A percentile compares a stretch with the other conserved stretches of the same genome.
Conservation (phyloP, 2,329 filamentous ascomycete genomes). For the Trichoderma simmonsii region DNA sequence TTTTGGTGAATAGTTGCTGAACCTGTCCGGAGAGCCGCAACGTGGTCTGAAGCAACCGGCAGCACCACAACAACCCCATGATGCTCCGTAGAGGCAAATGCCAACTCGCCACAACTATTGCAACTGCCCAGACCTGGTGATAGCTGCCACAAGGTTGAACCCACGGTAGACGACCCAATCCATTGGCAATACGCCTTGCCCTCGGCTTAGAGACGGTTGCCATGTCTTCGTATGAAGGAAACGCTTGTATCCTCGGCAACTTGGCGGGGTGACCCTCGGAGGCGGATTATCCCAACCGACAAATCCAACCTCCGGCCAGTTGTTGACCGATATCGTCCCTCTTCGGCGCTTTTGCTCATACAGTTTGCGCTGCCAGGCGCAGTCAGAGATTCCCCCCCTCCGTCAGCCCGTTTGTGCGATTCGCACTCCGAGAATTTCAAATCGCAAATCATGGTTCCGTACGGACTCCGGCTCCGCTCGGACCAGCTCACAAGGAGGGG, state of each 20-base stretch:
- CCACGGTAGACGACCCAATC: neutral
- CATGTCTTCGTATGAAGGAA: neutral
- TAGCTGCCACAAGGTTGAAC: neutral
- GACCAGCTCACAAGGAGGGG: neutral
- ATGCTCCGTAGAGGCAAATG: neutral
- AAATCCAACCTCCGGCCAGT: neutral
- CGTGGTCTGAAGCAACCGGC: neutral
- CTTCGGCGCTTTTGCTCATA: neutral
- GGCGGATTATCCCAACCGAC: neutral
- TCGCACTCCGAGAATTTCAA: neutral
- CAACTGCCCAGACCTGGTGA: too few species aligned
- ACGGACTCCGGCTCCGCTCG: conserved; percentile 8
- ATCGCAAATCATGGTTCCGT: conserved; percentile 12
- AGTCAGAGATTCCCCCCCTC: neutral
- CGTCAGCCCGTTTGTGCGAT: neutral
- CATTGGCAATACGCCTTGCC: neutral
- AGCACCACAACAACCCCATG: neutral
- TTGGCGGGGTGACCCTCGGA: conserved; percentile 10
- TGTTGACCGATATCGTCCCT: neutral
- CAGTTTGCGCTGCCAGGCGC: neutral
- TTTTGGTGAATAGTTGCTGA: neutral
- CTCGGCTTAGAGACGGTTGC: neutral
- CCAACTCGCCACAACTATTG: neutral
- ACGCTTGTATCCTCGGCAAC: neutral
- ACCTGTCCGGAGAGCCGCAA: neutral